A percentile compares a stretch with the other conserved stretches of the same genome.
Conservation (phyloP, 768 basidiomycete genomes). For the Strobilomyces echinocephalus region DNA sequence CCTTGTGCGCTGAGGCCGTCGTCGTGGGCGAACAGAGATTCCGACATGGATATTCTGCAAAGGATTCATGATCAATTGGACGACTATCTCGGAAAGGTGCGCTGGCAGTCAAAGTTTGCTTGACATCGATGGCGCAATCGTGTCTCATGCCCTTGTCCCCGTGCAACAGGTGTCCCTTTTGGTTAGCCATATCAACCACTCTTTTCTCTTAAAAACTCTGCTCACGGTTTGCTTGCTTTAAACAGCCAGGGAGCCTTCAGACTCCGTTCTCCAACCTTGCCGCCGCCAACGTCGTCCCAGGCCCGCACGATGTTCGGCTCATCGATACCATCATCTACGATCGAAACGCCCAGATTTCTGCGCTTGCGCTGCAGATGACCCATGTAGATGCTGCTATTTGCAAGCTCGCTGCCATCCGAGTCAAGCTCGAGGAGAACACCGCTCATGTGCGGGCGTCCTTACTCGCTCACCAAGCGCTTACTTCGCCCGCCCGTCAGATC, state of each 20-base stretch:
- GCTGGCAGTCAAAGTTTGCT: not conserved
- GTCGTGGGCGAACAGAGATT: not conserved
- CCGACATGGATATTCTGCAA: conserved; percentile 15
- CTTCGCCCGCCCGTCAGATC: conserved; percentile 14
- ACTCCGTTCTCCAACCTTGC: conserved; percentile 14
- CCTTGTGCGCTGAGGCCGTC: conserved; percentile 1
- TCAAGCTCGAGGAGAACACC: conserved; percentile 16
- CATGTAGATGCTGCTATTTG: conserved; percentile 14
- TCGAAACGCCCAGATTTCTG: conserved; percentile 18
- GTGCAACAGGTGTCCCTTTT: conserved; percentile 15
- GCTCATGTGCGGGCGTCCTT: conserved; percentile 19
- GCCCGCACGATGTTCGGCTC: conserved; percentile 9
- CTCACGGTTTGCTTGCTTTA: not conserved
- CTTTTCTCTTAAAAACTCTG: not conserved
- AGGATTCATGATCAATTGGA: conserved; percentile 18
- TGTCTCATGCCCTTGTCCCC: conserved; percentile 26
- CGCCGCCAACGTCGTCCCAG: conserved; percentile 9
- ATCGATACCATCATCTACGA: conserved; percentile 21
- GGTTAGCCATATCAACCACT: conserved; percentile 9
- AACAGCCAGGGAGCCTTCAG: conserved; percentile 15
- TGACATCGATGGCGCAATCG: conserved; percentile 29
- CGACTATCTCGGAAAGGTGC: conserved; percentile 20
- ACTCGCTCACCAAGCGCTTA: conserved; percentile 21
- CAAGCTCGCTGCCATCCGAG: conserved; percentile 16
- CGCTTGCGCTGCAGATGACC: conserved; percentile 17